phyloP scores from a whole-genome alignment of 192 early-diverging fungal species.

The Spinellus fusiger region DNA sequence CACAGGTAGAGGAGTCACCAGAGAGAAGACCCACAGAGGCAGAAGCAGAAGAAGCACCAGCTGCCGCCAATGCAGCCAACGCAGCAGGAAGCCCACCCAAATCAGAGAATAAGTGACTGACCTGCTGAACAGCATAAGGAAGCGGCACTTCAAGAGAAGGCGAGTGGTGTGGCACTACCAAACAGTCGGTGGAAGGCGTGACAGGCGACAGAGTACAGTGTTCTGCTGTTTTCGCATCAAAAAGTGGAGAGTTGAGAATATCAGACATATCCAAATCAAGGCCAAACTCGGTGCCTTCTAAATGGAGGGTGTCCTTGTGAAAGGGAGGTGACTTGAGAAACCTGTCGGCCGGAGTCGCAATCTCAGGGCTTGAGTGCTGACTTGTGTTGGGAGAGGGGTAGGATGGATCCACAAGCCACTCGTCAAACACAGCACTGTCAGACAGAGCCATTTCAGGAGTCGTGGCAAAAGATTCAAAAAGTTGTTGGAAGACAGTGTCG shows the following conservation, averaged over 20 bases:
- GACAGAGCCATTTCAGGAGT: conserved; percentile 1
- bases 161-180: not conserved
- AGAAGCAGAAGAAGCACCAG: not conserved
- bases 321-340: conserved; percentile 26
- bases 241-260: conserved; percentile 18
- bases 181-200: not conserved
- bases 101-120: conserved; percentile 7
- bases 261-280: conserved; percentile 20
- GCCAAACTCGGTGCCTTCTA: not conserved
- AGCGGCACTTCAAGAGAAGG: too few species aligned
- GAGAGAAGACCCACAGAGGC: conserved; percentile 8
- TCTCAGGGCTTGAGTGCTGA: conserved; percentile 21
- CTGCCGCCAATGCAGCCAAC: conserved; percentile 9
- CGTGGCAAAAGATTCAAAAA: conserved; percentile 22
- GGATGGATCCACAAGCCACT: conserved; percentile 37
- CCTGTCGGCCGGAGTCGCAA: conserved; percentile 27
- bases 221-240: not conserved
- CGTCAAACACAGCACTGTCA: conserved; percentile 29
- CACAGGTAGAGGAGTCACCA: not conserved
- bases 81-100: conserved; percentile 9
- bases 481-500: conserved; percentile 23
- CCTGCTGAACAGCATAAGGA: not conserved
- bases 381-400: conserved; percentile 26
- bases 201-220: not conserved
- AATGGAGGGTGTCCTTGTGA: not conserved